Conservation (phyloP, 352 stramenopile species). For the Globisporangium ultimum region DNA sequence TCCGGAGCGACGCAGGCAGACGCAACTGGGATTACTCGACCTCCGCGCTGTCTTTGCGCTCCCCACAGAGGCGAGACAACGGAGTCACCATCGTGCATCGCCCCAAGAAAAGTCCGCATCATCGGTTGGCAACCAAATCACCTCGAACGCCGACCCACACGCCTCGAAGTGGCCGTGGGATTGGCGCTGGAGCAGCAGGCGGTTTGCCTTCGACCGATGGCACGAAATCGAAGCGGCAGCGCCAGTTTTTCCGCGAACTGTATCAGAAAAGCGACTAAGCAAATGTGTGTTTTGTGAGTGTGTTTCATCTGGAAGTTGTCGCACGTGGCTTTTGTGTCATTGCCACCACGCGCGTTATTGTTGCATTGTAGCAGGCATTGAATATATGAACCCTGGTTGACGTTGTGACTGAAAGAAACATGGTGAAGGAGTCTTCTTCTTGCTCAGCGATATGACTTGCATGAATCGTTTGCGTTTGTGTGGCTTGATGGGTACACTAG, state of each 20-base stretch:
- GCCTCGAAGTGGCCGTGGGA: constrained; percentile 1
- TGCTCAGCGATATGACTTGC: too few species aligned
- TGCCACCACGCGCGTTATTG: too few species aligned
- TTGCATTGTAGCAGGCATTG: too few species aligned
- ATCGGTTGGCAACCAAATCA: neutral
- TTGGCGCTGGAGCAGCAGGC: neutral
- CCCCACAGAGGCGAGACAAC: constrained; percentile 18
- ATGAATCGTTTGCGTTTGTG: neutral
- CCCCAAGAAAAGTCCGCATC: constrained; percentile 8
- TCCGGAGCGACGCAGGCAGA: constrained; percentile 39
- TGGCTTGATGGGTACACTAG: neutral
- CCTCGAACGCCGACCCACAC: constrained; percentile 11
- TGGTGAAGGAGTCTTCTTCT: too few species aligned
- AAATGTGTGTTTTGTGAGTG: neutral
- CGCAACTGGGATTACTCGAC: constrained; percentile 46
- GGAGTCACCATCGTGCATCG: constrained; percentile 19
- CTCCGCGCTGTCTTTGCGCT: constrained; percentile 36
- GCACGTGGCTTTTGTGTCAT: too few species aligned
- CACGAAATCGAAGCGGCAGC: constrained; percentile 17
- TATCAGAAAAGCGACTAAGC: constrained; percentile 6
- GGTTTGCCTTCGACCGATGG: neutral
- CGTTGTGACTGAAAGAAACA: too few species aligned
- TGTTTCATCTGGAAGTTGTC: too few species aligned
- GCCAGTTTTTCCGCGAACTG: constrained; percentile 34
- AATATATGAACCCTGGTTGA: too few species aligned